These are phyloP conservation scores for Daedalea quercina DNA, from an alignment of 768 basidiomycete species.

Conservation along the genomic window DNA sequence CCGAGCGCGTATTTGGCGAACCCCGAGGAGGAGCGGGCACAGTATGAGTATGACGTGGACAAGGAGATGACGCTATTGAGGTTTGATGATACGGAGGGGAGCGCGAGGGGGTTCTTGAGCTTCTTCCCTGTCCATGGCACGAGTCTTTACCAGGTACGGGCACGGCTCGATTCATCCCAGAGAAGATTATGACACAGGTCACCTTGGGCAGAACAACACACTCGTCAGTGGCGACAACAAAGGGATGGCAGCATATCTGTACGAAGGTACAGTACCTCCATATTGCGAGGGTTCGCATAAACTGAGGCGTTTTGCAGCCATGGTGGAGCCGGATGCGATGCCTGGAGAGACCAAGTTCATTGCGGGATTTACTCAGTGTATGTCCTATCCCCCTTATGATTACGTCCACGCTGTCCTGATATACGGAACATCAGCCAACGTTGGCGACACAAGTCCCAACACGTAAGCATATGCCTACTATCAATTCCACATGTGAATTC, in stretches of 20 bases:
- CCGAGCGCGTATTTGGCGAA: conserved; percentile 76
- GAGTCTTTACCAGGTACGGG: conserved; percentile 61
- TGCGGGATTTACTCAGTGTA: conserved; percentile 72
- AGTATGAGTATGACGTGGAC: conserved; percentile 67
- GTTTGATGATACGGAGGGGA: conserved; percentile 54
- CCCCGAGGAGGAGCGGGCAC: conserved; percentile 59
- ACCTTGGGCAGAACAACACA: conserved; percentile 58
- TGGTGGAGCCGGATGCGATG: conserved; percentile 53
- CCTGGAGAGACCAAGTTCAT: conserved; percentile 69
- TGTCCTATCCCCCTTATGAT: conserved; percentile 14
- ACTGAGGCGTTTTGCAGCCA: conserved; percentile 31
- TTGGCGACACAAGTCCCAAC: conserved; percentile 76
- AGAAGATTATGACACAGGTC: neutral
- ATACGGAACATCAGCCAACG: conserved; percentile 47
- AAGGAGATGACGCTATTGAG: conserved; percentile 64
- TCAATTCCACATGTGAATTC: neutral
- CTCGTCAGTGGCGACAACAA: conserved; percentile 80
- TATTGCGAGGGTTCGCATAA: neutral
- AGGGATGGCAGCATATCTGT: conserved; percentile 78
- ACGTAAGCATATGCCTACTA: conserved; percentile 40
- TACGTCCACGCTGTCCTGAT: conserved; percentile 3
- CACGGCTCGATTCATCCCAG: neutral
- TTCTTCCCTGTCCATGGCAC: conserved; percentile 81
- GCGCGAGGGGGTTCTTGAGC: conserved; percentile 58
- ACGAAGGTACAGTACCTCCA: conserved; percentile 45